These are phyloP conservation scores for Solanum clarkiae DNA, from an alignment of 257 asterid genomes.

Conservation along the genomic window DNA sequence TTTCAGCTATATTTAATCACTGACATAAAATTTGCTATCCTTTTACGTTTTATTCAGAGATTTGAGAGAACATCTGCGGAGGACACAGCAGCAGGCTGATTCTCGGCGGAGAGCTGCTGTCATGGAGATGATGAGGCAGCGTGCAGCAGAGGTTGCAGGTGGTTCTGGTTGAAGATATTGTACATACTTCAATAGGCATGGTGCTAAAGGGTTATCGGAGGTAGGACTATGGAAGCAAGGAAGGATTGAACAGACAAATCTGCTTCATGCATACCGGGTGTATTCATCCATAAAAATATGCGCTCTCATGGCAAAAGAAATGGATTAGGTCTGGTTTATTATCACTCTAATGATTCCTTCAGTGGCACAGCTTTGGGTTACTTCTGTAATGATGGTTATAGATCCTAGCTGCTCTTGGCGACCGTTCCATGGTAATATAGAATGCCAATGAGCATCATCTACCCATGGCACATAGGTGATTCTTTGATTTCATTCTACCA, in stretches of 20 bases:
- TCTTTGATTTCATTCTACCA: slow-evolving; percentile 1
- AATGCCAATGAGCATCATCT: neutral
- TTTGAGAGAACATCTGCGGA: slow-evolving; percentile 61
- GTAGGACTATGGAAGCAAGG: neutral
- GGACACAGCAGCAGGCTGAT: slow-evolving; percentile 87
- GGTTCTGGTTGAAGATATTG: slow-evolving; percentile 16
- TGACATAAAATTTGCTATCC: neutral
- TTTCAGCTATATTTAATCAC: neutral
- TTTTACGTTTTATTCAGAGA: slow-evolving; percentile 37
- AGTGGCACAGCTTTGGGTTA: neutral
- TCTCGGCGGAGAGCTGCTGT: slow-evolving; percentile 96
- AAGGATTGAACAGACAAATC: neutral
- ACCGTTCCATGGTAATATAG: neutral
- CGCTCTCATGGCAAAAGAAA: neutral
- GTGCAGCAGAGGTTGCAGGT: slow-evolving; percentile 83
- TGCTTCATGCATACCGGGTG: neutral
- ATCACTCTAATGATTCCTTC: neutral
- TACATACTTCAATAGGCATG: neutral
- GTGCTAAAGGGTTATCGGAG: neutral
- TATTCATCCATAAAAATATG: neutral
- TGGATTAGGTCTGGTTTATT: neutral
- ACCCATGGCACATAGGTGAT: neutral
- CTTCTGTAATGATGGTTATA: neutral
- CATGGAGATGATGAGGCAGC: slow-evolving; percentile 94
- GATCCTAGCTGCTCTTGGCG: neutral